Conservation (phyloP, 805 yeast species). For the Kuraishia cidri region DNA sequence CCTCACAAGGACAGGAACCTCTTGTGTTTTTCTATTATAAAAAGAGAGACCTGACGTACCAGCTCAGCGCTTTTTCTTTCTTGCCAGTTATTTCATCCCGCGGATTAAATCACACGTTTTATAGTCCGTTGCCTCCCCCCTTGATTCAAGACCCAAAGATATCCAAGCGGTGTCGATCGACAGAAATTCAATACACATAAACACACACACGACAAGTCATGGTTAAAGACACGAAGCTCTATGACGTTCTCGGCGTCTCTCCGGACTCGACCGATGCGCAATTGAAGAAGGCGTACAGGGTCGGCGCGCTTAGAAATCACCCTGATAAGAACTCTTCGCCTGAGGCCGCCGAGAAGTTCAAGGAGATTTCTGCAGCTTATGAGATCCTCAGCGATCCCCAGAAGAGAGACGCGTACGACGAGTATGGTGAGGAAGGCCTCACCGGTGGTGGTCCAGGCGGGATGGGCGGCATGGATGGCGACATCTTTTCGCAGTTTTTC, state of each 20-base stretch:
- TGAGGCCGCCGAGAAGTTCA: conserved; percentile 94
- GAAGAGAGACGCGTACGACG: conserved; percentile 85
- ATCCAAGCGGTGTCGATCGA: too few relatives aligned
- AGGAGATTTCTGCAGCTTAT: conserved; percentile 81
- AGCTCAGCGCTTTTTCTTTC: too few relatives aligned
- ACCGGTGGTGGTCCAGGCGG: conserved; percentile 63
- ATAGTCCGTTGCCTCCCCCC: too few relatives aligned
- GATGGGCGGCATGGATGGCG: conserved; percentile 44
- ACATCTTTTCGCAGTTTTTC: conserved; percentile 51
- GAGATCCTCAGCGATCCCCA: conserved; percentile 83
- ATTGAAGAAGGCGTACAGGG: conserved; percentile 77
- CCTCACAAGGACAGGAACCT: too few relatives aligned
- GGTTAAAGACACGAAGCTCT: conserved; percentile 77
- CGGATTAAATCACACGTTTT: too few relatives aligned
- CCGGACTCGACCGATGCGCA: conserved; percentile 62
- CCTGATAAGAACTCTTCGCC: conserved; percentile 80
- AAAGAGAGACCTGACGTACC: too few relatives aligned
- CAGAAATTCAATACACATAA: not conserved
- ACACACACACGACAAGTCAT: conserved; percentile 21
- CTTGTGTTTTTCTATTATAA: too few relatives aligned
- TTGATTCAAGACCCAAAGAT: too few relatives aligned
- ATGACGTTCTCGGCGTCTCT: conserved; percentile 66
- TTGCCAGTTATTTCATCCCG: too few relatives aligned
- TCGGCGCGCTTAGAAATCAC: conserved; percentile 71
- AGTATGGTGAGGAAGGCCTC: conserved; percentile 89